Base-by-base conservation (phyloP, 305 asterid species). In the Fraxinus floribunda region DNA sequence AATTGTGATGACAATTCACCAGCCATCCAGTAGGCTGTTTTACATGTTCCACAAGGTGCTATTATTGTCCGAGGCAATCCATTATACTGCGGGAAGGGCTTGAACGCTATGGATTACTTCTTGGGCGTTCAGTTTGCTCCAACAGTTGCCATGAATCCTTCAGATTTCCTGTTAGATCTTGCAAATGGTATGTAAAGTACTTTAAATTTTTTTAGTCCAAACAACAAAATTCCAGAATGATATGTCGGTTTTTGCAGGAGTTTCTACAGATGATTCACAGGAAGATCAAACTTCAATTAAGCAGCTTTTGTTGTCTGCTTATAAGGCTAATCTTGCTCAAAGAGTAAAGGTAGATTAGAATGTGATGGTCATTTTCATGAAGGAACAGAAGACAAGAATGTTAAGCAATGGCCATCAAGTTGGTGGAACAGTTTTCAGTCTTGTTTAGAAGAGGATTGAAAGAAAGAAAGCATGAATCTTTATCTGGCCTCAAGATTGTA, bases 31-130 rank as follows among this genome's bases (percentile, higher is more conserved):
- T 35, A 86, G 97, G 86, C 72, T 95, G 18, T 95, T 84, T 78
- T 93, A 95, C 78, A 88, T 91, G 98, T 95, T 94, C 82, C 95
- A 95, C 20, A 93, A 94, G 88, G 95, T 95, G 0, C 85, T 95
- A 10, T 13, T 95, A 84, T 32, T 94, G 70, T 91, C 93, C 0
- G 98, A 95, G 99, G 98, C 22, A 91, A 91, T 73, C 91, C 95
- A 0, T 72, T 94, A 88, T 95, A 89, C 78, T 94, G 85, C 46
- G 98, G 99, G 20, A 90, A 85, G 78, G 96, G 97, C 0, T 82
- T 78, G 0, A 36, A 70, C 5, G 95, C 81, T 3, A 64, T 95
- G 94, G 92, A 87, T 34, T 95, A 94, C 83, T 95, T 94, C 68
- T 81, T 91, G 0, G 78, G 88, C 7, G 64, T 90, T 3, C 98